phyloP scores from a whole-genome alignment of 768 basidiomycete genomes.

The Suillus alpinus region DNA sequence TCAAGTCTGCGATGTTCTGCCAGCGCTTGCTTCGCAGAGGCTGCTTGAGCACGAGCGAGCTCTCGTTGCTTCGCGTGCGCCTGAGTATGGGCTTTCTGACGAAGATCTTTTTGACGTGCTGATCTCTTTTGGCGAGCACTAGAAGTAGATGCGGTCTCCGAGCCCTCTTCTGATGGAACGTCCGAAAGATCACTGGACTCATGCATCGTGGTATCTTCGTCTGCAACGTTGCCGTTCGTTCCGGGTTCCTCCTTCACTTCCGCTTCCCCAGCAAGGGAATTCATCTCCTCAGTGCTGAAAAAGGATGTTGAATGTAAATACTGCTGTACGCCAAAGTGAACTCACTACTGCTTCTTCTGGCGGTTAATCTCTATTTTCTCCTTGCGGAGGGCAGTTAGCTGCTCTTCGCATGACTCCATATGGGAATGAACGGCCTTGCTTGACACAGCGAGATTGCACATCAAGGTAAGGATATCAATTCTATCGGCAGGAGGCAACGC shows the following conservation, averaged over 20 bases:
- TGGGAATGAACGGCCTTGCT: conserved; percentile 85
- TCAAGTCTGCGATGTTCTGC: conserved; percentile 82
- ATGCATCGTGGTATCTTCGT: conserved; percentile 57
- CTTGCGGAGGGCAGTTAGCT: conserved; percentile 89
- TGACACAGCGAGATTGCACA: conserved; percentile 87
- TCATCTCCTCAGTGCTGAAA: conserved; percentile 72
- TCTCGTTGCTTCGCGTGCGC: conserved; percentile 78
- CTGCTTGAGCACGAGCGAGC: conserved; percentile 72
- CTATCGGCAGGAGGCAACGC: conserved; percentile 73
- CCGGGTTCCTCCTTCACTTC: conserved; percentile 46
- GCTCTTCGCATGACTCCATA: conserved; percentile 88
- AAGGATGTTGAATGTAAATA: conserved; percentile 12
- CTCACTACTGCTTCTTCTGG: conserved; percentile 84
- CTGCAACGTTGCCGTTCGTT: conserved; percentile 32
- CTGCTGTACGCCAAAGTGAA: conserved; percentile 16
- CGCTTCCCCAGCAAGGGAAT: conserved; percentile 52
- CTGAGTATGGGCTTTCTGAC: conserved; percentile 50
- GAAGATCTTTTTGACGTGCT: conserved; percentile 49
- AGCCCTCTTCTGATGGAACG: conserved; percentile 56
- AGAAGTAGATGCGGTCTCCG: conserved; percentile 53
- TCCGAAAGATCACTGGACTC: conserved; percentile 77
- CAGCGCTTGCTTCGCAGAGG: conserved; percentile 75
- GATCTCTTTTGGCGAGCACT: conserved; percentile 42
- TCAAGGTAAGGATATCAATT: conserved; percentile 80
- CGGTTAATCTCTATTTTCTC: conserved; percentile 95